A percentile compares a stretch with the other conserved stretches of the same genome.
Conservation (phyloP, 768 basidiomycete genomes). For the Coprinopsis cinerea region DNA sequence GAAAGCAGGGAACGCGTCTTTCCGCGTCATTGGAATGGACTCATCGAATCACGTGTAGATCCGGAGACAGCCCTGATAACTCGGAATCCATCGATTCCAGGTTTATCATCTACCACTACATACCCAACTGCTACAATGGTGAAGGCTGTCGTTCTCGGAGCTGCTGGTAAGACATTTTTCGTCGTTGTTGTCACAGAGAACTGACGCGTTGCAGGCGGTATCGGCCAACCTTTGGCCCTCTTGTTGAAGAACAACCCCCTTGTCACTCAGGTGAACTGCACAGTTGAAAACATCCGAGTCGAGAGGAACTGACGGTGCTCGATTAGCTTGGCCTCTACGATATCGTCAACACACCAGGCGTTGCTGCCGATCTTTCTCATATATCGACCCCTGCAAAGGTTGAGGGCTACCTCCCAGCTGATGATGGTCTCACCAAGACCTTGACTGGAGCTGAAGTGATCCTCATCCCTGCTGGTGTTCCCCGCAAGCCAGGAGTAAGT, state of each 20-base stretch:
- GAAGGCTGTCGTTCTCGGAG: conserved; percentile 94
- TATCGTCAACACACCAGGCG: conserved; percentile 97
- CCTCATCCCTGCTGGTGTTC: conserved; percentile 94
- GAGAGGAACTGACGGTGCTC: not conserved
- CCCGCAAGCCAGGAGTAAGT: conserved; percentile 89
- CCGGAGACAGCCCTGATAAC: not conserved
- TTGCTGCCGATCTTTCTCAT: conserved; percentile 91
- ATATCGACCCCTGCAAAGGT: conserved; percentile 87
- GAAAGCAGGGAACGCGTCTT: not conserved
- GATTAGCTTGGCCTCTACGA: conserved; percentile 80
- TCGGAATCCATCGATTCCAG: not conserved
- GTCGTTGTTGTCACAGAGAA: conserved; percentile 6
- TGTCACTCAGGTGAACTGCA: conserved; percentile 57
- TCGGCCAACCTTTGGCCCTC: conserved; percentile 93
- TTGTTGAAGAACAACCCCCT: conserved; percentile 82
- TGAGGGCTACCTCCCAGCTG: conserved; percentile 69
- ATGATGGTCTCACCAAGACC: conserved; percentile 78
- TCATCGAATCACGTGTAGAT: conserved; percentile 5
- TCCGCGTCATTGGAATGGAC: too few relatives aligned
- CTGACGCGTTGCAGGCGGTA: conserved; percentile 61
- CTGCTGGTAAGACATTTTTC: conserved; percentile 57
- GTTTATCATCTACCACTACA: conserved; percentile 16
- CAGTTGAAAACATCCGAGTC: conserved; percentile 1
- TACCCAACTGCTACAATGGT: conserved; percentile 32
- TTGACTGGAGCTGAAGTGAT: conserved; percentile 85